phyloP scores from a whole-genome alignment of 1,139 yeast genomes.

The Saccharomyces hybrid region DNA sequence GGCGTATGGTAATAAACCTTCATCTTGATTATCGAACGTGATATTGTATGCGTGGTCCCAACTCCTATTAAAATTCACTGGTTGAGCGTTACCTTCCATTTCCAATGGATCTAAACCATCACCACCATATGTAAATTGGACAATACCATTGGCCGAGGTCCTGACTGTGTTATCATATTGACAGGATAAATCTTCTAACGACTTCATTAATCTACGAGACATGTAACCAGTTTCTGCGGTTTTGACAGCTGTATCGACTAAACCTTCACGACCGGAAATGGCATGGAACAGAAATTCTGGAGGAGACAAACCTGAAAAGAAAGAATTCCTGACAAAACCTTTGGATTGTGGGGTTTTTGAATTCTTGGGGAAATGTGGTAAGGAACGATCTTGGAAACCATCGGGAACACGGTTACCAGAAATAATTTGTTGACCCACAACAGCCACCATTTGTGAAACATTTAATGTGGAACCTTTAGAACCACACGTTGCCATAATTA shows the following conservation, averaged over 20 bases:
- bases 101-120: constrained; percentile 97
- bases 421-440: constrained; percentile 98
- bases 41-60: constrained; percentile 89
- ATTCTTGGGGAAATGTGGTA: constrained; percentile 94
- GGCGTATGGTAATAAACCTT: constrained; percentile 64
- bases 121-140: constrained; percentile 97
- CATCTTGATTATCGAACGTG: constrained; percentile 51
- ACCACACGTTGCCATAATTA: constrained; percentile 99
- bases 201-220: constrained; percentile 98
- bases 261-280: constrained; percentile 98
- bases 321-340: constrained; percentile 95
- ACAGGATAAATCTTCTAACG: constrained; percentile 89
- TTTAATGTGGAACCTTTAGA: constrained; percentile 97
- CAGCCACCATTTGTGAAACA: constrained; percentile 99
- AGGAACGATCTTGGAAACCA: constrained; percentile 96
- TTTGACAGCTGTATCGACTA: constrained; percentile 98
- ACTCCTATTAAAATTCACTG: constrained; percentile 86
- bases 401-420: constrained; percentile 99
- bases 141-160: constrained; percentile 92
- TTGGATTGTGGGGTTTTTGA: constrained; percentile 97
- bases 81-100: constrained; percentile 98
- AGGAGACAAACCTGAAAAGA: constrained; percentile 87
- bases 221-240: constrained; percentile 99
- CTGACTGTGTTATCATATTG: constrained; percentile 93
- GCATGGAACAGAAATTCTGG: constrained; percentile 98